Evolutionary conservation across 106 monocot species (phyloP).

Genomic region (Platanthera zijinensis): DNA sequence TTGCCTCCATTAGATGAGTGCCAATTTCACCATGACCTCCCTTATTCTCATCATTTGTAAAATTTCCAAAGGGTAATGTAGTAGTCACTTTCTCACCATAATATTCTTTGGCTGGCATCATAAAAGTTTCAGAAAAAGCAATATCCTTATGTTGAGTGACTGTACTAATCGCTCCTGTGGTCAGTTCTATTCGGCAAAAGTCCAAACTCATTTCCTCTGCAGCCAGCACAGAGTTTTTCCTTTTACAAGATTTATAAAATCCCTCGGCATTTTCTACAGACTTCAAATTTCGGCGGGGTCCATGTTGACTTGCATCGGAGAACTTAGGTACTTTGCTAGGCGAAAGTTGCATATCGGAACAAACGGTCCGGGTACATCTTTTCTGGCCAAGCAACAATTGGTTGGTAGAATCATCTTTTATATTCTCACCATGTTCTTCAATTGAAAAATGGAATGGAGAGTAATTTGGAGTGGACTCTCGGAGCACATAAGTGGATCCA

Average conservation of each 20-base stretch:
- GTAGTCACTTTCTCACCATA: background rate
- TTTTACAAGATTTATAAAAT: background rate
- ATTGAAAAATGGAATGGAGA: background rate
- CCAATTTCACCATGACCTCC: background rate
- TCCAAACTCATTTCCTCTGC: background rate
- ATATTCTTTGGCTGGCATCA: background rate
- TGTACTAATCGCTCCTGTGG: background rate
- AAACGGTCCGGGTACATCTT: background rate
- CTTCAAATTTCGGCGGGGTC: background rate
- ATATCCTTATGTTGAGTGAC: background rate
- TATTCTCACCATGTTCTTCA: background rate
- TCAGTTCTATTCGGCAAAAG: background rate
- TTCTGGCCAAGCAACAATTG: background rate
- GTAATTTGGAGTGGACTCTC: background rate
- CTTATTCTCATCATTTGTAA: background rate
- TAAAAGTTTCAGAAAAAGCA: background rate
- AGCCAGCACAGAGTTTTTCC: background rate
- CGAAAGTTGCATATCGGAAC: background rate
- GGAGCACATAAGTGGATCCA: background rate
- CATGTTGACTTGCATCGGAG: background rate
- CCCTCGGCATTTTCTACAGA: background rate
- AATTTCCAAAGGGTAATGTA: background rate
- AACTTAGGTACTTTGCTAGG: background rate
- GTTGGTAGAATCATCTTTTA: background rate
- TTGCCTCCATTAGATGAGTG: background rate